Evolutionary conservation across 768 basidiomycete species (phyloP), one percentile per base, ranked within the genome.

Genomic region (Boletus rex-veris): DNA sequence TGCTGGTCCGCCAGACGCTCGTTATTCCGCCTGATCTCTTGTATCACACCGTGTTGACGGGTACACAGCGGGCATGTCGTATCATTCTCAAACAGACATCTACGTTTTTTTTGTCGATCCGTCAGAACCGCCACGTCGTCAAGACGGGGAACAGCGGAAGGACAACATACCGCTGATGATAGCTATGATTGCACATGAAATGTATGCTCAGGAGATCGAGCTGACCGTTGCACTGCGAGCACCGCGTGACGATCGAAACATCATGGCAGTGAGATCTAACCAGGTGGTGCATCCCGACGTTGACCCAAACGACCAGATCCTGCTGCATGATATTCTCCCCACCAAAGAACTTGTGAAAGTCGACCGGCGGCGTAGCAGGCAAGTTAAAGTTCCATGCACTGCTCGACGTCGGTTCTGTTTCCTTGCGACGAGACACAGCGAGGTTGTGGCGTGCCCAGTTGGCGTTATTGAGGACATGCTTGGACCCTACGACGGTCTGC

Each of bases 111-210:
- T 24, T 24, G 24, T 24, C 24, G 24, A 33, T 18, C 21, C 4
- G 36, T 62, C 39, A 57, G 43, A 26, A 33, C 12, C 18, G 7
- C 18, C 26, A 15, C 9, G 15, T n/a, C 35, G 12, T 50, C n/a
- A n/a, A 28, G 31, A 42, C 10, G 33, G n/a, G n/a, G n/a, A 15
- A 19, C 7, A 21, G n/a, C 50, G 10, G 7, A 7, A 4, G 21
- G 10, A 18, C 14, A 24, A 43, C 45, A 3, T 26, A 59, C 92
- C 94, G 79, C 66, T 96, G 92, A 68, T 99, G 97, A 74, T 92
- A 98, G 56, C 91, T 93, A 67, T 98, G 97, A 63, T 88, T 86
- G 72, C 96, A 99, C 96, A 98, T 97, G 66, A 98, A 98, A 70
- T 98, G 95, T 7, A 98, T 79, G 58, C 84, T 88, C 0, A 97